Percentiles rank a stretch among this genome's conserved stretches.
These are phyloP conservation scores for Monosporozyma yasuniensis DNA, from an alignment of 805 yeast genomes.

Conservation along the genomic window DNA sequence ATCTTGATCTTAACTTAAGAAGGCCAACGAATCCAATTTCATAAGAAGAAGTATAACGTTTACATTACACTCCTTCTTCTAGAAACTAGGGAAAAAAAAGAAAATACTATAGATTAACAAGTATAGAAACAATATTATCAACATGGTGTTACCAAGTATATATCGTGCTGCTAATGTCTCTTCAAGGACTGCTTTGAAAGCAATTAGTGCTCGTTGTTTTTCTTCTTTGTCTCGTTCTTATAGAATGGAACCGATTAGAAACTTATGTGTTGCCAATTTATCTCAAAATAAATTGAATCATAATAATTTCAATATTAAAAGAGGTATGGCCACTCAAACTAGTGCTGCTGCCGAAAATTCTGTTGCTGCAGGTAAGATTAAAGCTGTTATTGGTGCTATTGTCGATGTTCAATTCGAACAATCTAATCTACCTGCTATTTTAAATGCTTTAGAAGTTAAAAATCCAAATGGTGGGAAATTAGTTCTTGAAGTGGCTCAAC, in stretches of 20 bases:
- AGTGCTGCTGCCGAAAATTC: conserved; percentile 47
- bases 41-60: neutral
- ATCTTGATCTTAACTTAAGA: too few relatives aligned
- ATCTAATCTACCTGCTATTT: conserved; percentile 93
- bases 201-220: conserved; percentile 42
- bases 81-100: neutral
- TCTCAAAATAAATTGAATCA: conserved; percentile 9
- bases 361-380: conserved; percentile 64
- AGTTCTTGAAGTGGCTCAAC: conserved; percentile 98
- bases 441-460: conserved; percentile 90
- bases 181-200: conserved; percentile 81
- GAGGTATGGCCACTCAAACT: neutral
- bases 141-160: conserved; percentile 47
- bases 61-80: neutral
- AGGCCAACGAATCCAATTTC: neutral
- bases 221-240: neutral
- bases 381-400: conserved; percentile 98
- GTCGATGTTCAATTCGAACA: conserved; percentile 98
- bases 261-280: neutral
- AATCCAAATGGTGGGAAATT: conserved; percentile 71
- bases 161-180: conserved; percentile 38
- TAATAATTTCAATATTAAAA: conserved; percentile 10
- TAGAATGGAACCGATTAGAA: neutral
- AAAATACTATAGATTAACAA: neutral
- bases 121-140: neutral